phyloP scores from a whole-genome alignment of 2,329 filamentous ascomycete genomes.

The Colletotrichum filicis region DNA sequence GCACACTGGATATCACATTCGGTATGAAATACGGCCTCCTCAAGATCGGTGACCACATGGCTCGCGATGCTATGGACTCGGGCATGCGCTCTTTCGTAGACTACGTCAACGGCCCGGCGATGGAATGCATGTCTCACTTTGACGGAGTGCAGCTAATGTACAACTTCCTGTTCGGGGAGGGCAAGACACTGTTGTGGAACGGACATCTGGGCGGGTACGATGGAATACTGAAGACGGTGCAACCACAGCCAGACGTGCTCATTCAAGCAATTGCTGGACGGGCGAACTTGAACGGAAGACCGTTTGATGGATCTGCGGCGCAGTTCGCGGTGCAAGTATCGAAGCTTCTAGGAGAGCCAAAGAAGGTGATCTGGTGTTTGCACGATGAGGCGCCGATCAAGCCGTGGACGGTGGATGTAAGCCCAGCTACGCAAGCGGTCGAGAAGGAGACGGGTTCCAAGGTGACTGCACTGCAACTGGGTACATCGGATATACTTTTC shows the following conservation, averaged over 20 bases:
- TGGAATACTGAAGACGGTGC: conserved; percentile 34
- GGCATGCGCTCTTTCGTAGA: conserved; percentile 27
- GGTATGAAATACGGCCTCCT: conserved; percentile 38
- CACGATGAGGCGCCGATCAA: conserved; percentile 20
- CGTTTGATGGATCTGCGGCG: conserved; percentile 17
- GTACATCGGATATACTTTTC: neutral
- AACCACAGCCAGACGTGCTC: conserved; percentile 39
- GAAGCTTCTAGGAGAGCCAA: neutral
- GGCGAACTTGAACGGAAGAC: conserved; percentile 35
- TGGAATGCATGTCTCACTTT: conserved; percentile 33
- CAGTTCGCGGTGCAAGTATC: conserved; percentile 3
- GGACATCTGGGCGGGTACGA: conserved; percentile 39
- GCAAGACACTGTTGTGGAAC: conserved; percentile 38
- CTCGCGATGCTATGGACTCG: conserved; percentile 10
- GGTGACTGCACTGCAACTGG: neutral
- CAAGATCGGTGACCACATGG: conserved; percentile 22
- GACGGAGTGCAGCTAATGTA: conserved; percentile 42
- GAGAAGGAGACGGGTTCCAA: neutral
- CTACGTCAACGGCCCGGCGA: conserved; percentile 31
- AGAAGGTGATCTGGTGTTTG: conserved; percentile 18
- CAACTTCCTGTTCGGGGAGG: conserved; percentile 38
- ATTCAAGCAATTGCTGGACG: conserved; percentile 39
- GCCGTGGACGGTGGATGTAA: conserved; percentile 8
- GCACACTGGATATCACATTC: conserved; percentile 37
- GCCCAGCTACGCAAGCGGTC: neutral